Evolutionary conservation across 176 grass and related monocot genomes (phyloP).

Genomic region (Echinochloa phyllopogon): DNA sequence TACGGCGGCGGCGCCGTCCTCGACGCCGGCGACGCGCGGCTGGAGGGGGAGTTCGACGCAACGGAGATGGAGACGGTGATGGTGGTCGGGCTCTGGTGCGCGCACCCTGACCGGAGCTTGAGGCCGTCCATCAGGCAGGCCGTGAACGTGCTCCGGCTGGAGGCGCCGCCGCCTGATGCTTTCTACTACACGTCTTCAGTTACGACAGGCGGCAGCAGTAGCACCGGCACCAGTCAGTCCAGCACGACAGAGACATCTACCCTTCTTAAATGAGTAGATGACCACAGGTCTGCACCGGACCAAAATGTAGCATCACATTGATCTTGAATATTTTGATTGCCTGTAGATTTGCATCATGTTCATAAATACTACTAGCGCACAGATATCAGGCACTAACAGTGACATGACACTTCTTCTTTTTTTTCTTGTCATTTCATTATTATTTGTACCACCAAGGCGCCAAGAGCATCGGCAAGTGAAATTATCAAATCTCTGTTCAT

Average conservation of each 20-base stretch:
- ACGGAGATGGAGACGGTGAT: constrained; percentile 47
- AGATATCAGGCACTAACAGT: background rate
- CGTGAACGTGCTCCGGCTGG: constrained; percentile 27
- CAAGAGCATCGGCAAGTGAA: background rate
- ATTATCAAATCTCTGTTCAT: too few species aligned
- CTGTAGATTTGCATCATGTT: background rate
- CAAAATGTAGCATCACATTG: background rate
- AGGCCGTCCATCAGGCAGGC: constrained; percentile 54
- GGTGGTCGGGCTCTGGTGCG: constrained; percentile 55
- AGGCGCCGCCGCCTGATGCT: constrained; percentile 5
- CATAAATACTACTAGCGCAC: background rate
- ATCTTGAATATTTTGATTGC: background rate
- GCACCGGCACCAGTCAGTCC: background rate
- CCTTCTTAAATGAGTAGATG: background rate
- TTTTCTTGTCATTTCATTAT: background rate
- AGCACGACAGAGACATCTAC: background rate
- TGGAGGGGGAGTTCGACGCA: background rate
- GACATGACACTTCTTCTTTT: background rate
- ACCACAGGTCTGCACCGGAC: background rate
- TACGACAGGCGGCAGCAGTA: background rate
- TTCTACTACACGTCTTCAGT: background rate
- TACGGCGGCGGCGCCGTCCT: constrained; percentile 31
- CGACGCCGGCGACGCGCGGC: constrained; percentile 27
- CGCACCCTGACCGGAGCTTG: constrained; percentile 31
- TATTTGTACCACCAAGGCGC: background rate